A percentile compares a stretch with the other conserved stretches of the same genome.
These are phyloP conservation scores for Entomortierella parvispora DNA, from an alignment of 192 early-diverging fungal species.

Conservation along the genomic window DNA sequence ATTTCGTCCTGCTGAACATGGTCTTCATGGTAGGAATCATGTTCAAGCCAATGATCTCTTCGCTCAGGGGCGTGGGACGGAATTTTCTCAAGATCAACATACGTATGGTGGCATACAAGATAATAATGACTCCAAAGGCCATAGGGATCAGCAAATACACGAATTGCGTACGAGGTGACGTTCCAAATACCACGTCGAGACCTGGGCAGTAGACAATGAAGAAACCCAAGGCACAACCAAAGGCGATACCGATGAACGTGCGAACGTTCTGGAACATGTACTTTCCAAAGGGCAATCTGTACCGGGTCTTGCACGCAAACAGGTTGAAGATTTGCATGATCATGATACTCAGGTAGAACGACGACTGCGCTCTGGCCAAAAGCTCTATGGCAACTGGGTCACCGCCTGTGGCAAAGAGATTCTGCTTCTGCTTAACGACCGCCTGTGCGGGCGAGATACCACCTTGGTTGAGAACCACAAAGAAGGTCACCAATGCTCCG, in stretches of 20 bases:
- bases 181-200: conserved; percentile 81
- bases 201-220: conserved; percentile 89
- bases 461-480: conserved; percentile 75
- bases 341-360: conserved; percentile 80
- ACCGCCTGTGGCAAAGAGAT: conserved; percentile 50
- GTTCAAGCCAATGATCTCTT: conserved; percentile 84
- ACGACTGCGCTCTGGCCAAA: conserved; percentile 82
- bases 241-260: conserved; percentile 76
- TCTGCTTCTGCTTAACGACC: conserved; percentile 64
- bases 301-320: conserved; percentile 90
- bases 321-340: conserved; percentile 94
- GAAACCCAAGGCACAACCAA: conserved; percentile 72
- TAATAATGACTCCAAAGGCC: conserved; percentile 82
- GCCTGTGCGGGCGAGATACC: conserved; percentile 73
- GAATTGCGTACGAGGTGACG: conserved; percentile 61
- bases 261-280: conserved; percentile 85
- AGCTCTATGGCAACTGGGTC: conserved; percentile 68
- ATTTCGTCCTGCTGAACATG: conserved; percentile 43
- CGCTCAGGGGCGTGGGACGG: conserved; percentile 73
- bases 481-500: conserved; percentile 78
- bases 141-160: conserved; percentile 88
- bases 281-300: conserved; percentile 79
- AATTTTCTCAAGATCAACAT: conserved; percentile 68
- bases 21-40: conserved; percentile 57
- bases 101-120: conserved; percentile 78